Conservation (phyloP, 2,329 filamentous ascomycete genomes). For the Plenodomus lindquistii region DNA sequence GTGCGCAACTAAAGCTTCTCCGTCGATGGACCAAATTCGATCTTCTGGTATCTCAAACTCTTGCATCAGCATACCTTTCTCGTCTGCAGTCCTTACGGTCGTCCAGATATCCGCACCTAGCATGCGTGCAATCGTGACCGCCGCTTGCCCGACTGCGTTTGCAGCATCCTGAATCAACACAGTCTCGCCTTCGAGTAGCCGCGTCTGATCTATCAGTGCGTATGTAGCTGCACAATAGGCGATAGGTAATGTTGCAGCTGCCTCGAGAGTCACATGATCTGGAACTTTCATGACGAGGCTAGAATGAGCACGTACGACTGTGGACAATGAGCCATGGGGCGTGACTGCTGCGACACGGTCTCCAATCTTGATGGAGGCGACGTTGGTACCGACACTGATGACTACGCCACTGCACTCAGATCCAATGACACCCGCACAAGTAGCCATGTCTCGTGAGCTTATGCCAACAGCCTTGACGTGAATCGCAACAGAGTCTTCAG, state of each 20-base stretch:
- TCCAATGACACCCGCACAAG: slow-evolving; percentile 1
- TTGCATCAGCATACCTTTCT: slow-evolving; percentile 23
- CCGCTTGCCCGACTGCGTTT: slow-evolving; percentile 35
- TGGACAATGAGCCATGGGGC: slow-evolving; percentile 21
- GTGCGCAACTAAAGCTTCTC: slow-evolving; percentile 25
- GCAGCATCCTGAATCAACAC: slow-evolving; percentile 37
- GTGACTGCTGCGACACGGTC: slow-evolving; percentile 30
- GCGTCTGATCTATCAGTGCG: slow-evolving; percentile 33
- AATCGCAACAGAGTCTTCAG: slow-evolving; percentile 37
- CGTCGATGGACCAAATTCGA: slow-evolving; percentile 35
- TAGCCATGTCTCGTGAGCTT: slow-evolving; percentile 9
- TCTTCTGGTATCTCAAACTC: slow-evolving; percentile 27
- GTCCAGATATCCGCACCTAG: slow-evolving; percentile 26
- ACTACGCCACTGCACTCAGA: slow-evolving; percentile 21
- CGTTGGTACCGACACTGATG: slow-evolving; percentile 10
- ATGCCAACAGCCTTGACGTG: slow-evolving; percentile 35
- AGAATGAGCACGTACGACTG: slow-evolving; percentile 18
- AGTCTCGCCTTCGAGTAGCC: slow-evolving; percentile 37
- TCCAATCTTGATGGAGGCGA: slow-evolving; percentile 23
- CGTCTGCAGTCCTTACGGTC: slow-evolving; percentile 28
- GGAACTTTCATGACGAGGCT: slow-evolving; percentile 23
- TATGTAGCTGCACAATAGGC: slow-evolving; percentile 30
- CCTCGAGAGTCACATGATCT: slow-evolving; percentile 26
- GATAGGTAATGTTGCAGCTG: slow-evolving; percentile 24
- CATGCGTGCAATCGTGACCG: slow-evolving; percentile 26